Base-by-base conservation (phyloP, 164 flowering plant species). In the Stephania japonica region DNA sequence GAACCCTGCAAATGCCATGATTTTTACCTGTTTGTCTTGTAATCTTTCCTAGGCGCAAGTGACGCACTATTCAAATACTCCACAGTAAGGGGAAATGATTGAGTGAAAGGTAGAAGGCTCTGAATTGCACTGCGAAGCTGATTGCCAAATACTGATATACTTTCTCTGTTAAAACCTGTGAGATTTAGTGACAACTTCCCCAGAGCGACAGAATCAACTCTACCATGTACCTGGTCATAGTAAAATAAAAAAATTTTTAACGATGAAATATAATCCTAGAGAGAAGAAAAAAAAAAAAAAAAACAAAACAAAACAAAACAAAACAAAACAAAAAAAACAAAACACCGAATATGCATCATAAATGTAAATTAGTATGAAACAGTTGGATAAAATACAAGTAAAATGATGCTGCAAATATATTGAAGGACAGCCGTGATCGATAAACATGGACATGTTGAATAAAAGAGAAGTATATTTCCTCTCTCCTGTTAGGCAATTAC, bases 181-280 rank as follows among this genome's bases (percentile, higher is more conserved):
- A 95, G 90, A 78, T 95, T 93, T 47, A 93, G 76, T 6, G 99
- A 90, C 59, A 95, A 84, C 84, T 90, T 95, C 75, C 99, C 99
- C n/a, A 95, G 87, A 42, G 94, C 93, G 75, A 85, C 73, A 72
- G 82, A 42, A 19, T 88, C 97, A 44, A 83, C 84, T 77, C 98
- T 86, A 42, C 86, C 80, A 83, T 95, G 91, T 69, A 95, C 97
- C 99, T 95, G 88, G 75, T 72, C 74, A 70, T 25, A 42, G 27
- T n/a, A 41, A 42, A 68, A 66, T 24, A 68, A 43, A 68, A 14
- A 68, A 44, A 6, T 59, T 24, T 24, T 10, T 42, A 68, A 68
- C 21, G 53, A 49, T 21, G 32, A 26, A 1, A 3, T 1, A 69
- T 19, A 59, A 59, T 9, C n/a, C 24, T 59, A 18, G 64, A 24